These are phyloP conservation scores for Delitschia confertaspora DNA, from an alignment of 495 filamentous ascomycete genomes.

Conservation along the genomic window DNA sequence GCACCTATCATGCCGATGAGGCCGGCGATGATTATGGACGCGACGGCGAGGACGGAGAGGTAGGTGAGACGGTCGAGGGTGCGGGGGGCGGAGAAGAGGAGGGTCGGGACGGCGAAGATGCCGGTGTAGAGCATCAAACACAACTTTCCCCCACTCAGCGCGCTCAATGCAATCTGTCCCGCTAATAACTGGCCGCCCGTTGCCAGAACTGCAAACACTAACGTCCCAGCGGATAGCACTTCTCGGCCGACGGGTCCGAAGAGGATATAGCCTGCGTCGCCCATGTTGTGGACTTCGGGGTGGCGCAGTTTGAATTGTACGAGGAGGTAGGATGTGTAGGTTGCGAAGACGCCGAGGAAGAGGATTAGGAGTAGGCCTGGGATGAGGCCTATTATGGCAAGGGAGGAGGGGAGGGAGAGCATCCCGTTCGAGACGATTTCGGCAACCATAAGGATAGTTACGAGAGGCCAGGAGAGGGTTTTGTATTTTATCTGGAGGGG, in stretches of 20 bases:
- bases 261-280: slow-evolving; percentile 32
- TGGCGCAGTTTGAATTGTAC: slow-evolving; percentile 40
- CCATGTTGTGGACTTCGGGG: slow-evolving; percentile 37
- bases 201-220: slow-evolving; percentile 39
- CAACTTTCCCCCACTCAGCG: slow-evolving; percentile 34
- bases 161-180: slow-evolving; percentile 35
- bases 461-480: slow-evolving; percentile 47
- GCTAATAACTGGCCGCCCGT: slow-evolving; percentile 38
- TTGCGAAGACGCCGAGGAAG: slow-evolving; percentile 34
- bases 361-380: slow-evolving; percentile 41
- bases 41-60: slow-evolving; percentile 27
- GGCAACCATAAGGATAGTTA: slow-evolving; percentile 52
- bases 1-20: slow-evolving; percentile 40
- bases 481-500: slow-evolving; percentile 45
- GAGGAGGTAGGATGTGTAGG: slow-evolving; percentile 37
- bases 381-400: slow-evolving; percentile 47
- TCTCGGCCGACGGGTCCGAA: slow-evolving; percentile 32
- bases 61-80: slow-evolving; percentile 29
- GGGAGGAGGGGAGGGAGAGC: slow-evolving; percentile 48
- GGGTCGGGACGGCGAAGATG: slow-evolving; percentile 38
- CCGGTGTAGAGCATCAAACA: slow-evolving; percentile 40
- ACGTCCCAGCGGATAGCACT: slow-evolving; percentile 30
- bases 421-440: slow-evolving; percentile 56
- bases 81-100: slow-evolving; percentile 31
- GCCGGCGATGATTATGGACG: slow-evolving; percentile 36